Evolutionary conservation across 1,284 basidiomycete genomes (phyloP), one percentile per base, ranked within the genome.

Genomic region (Cystobasidium slooffiae): DNA sequence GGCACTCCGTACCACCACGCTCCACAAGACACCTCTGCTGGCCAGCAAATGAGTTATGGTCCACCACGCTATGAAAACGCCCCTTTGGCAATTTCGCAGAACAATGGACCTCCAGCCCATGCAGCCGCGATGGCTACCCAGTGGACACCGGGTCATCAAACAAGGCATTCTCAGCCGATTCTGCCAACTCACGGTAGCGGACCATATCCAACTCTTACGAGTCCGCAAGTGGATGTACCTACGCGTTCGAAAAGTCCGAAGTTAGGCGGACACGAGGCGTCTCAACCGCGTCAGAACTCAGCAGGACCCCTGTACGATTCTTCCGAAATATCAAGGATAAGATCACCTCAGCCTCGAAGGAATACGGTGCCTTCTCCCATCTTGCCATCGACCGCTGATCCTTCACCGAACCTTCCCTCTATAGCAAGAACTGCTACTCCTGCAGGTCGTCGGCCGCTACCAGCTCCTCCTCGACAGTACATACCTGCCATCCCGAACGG

Each of bases 161-260:
- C 67, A 14, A 68, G 41, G 16, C 55, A 63, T 41, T 72, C 69
- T 44, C 69, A 64, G 58, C 61, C 69, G 16, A 59, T 46, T 9
- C 20, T 64, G 49, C 69, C 69, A 24, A 52, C 43, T 63, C 61
- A 56, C 24, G 20, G 31, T 37, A 39, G 20, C 22, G 43, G 41
- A 44, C 51, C 59, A 6, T 20, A 39, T 37, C 31, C n/a, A 24
- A 64, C 24, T 14, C 61, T 51, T 10, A 18, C 49, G 37, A 61
- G 43, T 18, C 55, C 69, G n/a, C 59, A 59, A 9, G 44, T 58
- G 22, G 52, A 53, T 10, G 14, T 58, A 22, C 69, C 44, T 31
- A 20, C 20, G 16, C 69, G 69, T 12, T 20, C 69, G 16, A 61
- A 51, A 24, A 72, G 69, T 63, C 69, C 69, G 20, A 62, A 64